phyloP scores from a whole-genome alignment of 805 yeast genomes.

The Candida boleticola region DNA sequence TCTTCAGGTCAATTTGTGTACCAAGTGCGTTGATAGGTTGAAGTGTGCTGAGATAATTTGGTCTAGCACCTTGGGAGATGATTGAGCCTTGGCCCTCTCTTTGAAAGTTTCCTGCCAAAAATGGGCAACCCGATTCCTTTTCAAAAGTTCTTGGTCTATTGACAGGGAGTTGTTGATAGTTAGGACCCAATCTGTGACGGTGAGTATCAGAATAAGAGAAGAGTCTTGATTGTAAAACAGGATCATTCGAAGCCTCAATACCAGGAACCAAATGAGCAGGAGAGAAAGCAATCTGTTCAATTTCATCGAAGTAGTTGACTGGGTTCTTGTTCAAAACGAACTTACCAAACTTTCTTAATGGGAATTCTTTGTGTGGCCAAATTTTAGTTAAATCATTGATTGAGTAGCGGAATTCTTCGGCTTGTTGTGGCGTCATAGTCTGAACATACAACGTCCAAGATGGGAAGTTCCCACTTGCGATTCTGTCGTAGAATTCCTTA shows the following conservation, averaged over 20 bases:
- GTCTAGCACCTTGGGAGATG: constrained; percentile 41
- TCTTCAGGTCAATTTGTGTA: constrained; percentile 15
- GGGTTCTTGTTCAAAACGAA: constrained; percentile 55
- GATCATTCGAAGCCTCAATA: constrained; percentile 80
- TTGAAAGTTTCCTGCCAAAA: constrained; percentile 25
- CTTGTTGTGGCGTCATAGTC: constrained; percentile 58
- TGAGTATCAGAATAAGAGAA: constrained; percentile 85
- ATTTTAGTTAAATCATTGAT: constrained; percentile 55
- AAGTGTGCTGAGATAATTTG: constrained; percentile 50
- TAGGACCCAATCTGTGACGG: constrained; percentile 75
- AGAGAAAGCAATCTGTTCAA: constrained; percentile 82
- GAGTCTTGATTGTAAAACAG: constrained; percentile 77
- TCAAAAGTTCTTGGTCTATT: constrained; percentile 40
- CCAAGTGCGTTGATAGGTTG: constrained; percentile 27
- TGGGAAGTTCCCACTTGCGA: constrained; percentile 50
- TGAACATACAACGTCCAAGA: constrained; percentile 55
- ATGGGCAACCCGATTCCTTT: constrained; percentile 22
- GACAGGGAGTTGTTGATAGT: constrained; percentile 66
- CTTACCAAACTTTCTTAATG: constrained; percentile 54
- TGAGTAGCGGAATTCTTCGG: constrained; percentile 46
- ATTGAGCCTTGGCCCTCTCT: constrained; percentile 19
- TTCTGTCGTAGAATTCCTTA: constrained; percentile 36
- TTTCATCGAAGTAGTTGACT: constrained; percentile 48
- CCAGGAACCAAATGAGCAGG: constrained; percentile 86
- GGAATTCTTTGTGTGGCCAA: constrained; percentile 58